Evolutionary conservation across 179 eudicot genomes (phyloP).

Genomic region (Silene coronaria): DNA sequence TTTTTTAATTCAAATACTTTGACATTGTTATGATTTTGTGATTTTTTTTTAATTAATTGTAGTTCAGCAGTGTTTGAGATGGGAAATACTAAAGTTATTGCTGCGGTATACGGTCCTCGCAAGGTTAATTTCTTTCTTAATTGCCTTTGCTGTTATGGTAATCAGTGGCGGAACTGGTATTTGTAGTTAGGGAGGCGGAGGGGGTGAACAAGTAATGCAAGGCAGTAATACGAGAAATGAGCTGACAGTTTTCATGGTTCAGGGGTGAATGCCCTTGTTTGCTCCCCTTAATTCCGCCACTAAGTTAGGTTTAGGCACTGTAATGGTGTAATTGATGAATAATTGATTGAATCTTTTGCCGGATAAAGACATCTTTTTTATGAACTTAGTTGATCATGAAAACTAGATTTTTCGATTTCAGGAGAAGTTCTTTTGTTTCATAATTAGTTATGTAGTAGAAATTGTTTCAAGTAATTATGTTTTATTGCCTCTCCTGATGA

Average conservation of each 20-base stretch:
- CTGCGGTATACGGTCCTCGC: slow-evolving; percentile 92
- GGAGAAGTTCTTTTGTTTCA: not conserved
- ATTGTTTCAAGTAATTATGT: too few relatives aligned
- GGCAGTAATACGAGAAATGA: too few relatives aligned
- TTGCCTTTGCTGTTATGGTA: not conserved
- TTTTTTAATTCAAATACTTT: not conserved
- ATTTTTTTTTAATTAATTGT: slow-evolving; percentile 15
- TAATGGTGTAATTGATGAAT: too few relatives aligned
- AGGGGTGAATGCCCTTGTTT: too few relatives aligned
- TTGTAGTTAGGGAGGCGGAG: not conserved
- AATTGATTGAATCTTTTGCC: too few relatives aligned
- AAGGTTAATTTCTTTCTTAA: slow-evolving; percentile 42
- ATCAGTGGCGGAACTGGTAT: not conserved
- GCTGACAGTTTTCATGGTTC: too few relatives aligned
- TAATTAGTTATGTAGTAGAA: not conserved
- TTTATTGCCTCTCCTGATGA: too few relatives aligned
- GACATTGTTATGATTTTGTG: not conserved
- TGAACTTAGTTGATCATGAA: not conserved
- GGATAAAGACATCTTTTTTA: too few relatives aligned
- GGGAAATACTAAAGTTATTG: slow-evolving; percentile 97
- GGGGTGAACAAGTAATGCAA: too few relatives aligned
- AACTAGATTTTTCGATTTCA: not conserved
- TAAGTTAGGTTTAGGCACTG: not conserved
- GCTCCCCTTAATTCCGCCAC: too few relatives aligned
- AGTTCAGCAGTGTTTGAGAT: slow-evolving; percentile 91